Evolutionary conservation across 305 asterid genomes (phyloP).

Genomic region (Nicotiana rustica): DNA sequence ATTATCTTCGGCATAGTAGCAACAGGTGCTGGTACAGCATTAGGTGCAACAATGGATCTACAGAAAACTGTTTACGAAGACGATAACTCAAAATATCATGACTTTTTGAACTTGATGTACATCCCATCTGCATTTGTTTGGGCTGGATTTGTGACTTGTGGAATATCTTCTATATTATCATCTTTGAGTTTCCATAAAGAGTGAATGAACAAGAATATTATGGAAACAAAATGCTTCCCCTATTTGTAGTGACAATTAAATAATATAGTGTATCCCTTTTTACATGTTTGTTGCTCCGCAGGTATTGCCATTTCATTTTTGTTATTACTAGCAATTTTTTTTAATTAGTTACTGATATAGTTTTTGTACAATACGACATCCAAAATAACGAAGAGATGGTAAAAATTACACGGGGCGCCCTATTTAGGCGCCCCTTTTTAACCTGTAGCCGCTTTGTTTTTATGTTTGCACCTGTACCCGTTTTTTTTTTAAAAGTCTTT

Average conservation of each 20-base stretch:
- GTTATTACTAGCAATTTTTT: background rate
- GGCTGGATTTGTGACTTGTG: slow-evolving; percentile 25
- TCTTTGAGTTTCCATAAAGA: slow-evolving; percentile 10
- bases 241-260: background rate
- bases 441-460: too few relatives aligned
- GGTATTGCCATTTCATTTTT: background rate
- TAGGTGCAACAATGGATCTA: slow-evolving; percentile 52
- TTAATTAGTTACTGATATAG: background rate
- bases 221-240: background rate
- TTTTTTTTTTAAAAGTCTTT: too few relatives aligned
- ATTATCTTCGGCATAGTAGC: slow-evolving; percentile 42
- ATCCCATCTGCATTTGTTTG: slow-evolving; percentile 33
- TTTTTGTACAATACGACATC: too few relatives aligned
- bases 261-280: background rate
- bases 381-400: too few relatives aligned
- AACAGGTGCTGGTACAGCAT: slow-evolving; percentile 50
- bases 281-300: background rate
- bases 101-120: slow-evolving; percentile 22
- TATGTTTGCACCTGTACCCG: too few relatives aligned
- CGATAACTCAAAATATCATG: background rate
- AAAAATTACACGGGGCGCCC: too few relatives aligned
- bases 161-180: slow-evolving; percentile 32
- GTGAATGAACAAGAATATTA: background rate
- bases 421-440: too few relatives aligned
- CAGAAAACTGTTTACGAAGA: background rate